Evolutionary conservation across 1,139 yeast species (phyloP).

Genomic region (Pichia sp.): DNA sequence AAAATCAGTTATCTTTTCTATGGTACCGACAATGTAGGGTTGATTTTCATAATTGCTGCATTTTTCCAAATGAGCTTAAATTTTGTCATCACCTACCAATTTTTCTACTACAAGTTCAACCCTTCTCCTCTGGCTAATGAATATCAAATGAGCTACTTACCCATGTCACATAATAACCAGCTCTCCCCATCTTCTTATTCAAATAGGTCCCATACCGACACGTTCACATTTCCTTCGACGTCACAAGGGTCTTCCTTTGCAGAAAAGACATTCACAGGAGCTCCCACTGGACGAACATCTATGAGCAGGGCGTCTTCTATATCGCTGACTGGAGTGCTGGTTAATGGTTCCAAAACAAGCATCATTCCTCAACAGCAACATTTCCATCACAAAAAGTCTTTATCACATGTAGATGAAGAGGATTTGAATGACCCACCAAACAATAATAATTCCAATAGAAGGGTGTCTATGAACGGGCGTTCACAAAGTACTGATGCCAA

Average conservation of each 20-base stretch:
- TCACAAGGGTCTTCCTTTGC: neutral
- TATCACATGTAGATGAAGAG: conserved; percentile 3
- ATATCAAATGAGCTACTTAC: conserved; percentile 10
- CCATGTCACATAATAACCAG: conserved; percentile 2
- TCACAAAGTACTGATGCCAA: neutral
- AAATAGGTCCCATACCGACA: neutral
- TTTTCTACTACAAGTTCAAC: conserved; percentile 47
- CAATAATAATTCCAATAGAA: neutral
- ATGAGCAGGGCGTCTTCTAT: conserved; percentile 13
- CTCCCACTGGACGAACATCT: neutral
- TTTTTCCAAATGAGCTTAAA: conserved; percentile 77
- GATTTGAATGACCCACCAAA: neutral
- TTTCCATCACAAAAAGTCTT: conserved; percentile 5
- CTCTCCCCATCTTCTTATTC: neutral
- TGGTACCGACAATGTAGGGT: conserved; percentile 67
- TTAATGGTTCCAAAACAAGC: neutral
- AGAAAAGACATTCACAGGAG: neutral
- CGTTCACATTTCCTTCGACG: neutral
- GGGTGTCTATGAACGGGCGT: neutral
- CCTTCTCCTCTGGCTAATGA: conserved; percentile 4
- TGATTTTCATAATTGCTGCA: conserved; percentile 71
- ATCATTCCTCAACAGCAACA: conserved; percentile 17
- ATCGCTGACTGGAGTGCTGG: conserved; percentile 6
- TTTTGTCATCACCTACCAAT: conserved; percentile 70
- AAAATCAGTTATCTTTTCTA: conserved; percentile 67